Conservation (phyloP, 495 filamentous ascomycete genomes). For the Tuber microsphaerosporum region DNA sequence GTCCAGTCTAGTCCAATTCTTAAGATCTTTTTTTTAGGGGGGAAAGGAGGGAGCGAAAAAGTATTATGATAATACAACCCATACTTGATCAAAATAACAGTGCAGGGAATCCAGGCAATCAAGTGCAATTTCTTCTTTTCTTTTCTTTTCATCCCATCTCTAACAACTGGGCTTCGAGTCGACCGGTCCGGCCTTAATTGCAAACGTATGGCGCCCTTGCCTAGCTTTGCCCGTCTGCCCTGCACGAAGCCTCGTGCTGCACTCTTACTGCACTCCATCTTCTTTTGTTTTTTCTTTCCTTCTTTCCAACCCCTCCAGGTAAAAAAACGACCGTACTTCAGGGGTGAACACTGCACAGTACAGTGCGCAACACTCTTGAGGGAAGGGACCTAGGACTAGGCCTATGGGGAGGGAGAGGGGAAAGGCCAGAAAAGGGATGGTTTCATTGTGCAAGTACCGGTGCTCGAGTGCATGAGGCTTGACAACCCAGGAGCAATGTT, state of each 20-base stretch:
- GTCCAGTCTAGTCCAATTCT: background rate
- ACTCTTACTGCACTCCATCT: background rate
- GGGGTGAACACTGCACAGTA: conserved; percentile 1
- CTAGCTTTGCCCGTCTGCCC: background rate
- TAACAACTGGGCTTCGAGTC: background rate
- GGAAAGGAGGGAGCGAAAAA: background rate
- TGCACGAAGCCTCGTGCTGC: conserved; percentile 1
- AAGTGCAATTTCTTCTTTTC: conserved; percentile 1
- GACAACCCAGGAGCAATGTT: background rate
- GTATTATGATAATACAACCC: background rate
- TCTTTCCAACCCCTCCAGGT: background rate
- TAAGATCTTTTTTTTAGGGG: background rate
- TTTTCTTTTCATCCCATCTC: conserved; percentile 1
- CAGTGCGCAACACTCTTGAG: background rate
- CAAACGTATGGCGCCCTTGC: background rate
- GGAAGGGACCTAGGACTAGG: background rate
- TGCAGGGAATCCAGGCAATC: background rate
- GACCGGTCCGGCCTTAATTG: background rate
- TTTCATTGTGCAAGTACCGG: background rate
- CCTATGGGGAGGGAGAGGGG: background rate
- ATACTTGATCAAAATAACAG: background rate
- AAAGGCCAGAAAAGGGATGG: background rate
- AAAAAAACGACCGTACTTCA: background rate
- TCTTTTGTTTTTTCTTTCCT: background rate
- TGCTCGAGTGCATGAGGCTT: background rate